Base-by-base conservation (phyloP, 2,329 filamentous ascomycete genomes). In the Apiospora marii region DNA sequence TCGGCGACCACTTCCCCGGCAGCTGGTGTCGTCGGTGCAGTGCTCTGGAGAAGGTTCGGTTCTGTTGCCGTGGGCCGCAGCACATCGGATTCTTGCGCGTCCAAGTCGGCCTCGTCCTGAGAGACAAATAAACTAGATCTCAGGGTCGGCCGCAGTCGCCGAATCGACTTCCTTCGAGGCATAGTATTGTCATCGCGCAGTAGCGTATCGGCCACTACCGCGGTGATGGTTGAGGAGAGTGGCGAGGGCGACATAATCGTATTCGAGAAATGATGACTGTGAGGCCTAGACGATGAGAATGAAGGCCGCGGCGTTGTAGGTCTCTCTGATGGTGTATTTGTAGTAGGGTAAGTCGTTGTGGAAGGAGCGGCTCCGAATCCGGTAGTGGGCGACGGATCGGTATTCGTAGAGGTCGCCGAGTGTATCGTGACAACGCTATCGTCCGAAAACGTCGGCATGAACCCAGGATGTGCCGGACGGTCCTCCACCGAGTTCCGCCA, bases 171-270 rank as follows among this genome's bases (percentile, higher is more conserved):
- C 71, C 82, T 84, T 53, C 83, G 83, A 7, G 83, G 73, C 27
- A 82, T 76, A 0, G 84, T 79, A 44, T 79, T 80, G 37, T 85
- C 84, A 22, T 85, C 84, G 14, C 86, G 82, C 1, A 89, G 82
- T 43, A 90, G 83, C 14, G 85, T 87, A 75, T 91, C 89, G 58
- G 88, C 87, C 61, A 91, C 87, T 0, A 89, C 88, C 0, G 87
- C 87, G 24, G 85, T 89, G 49, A 91, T 87, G 1, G 89, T 90
- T 0, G 88, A 90, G 1, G 88, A 89, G 46, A 91, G 83, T 0
- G 89, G 89, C 0, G 89, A 90, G 14, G 89, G 89, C 3, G 88
- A 90, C 73, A 90, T 89, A 49, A 91, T 85, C 2, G 86, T 84
- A 44, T 85, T 85, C 41, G 84, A 81, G 74, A 81, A 84, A 68